Evolutionary conservation across 495 filamentous ascomycete species (phyloP), one percentile per base, ranked within the genome.

Genomic region (Daldinia grandis): DNA sequence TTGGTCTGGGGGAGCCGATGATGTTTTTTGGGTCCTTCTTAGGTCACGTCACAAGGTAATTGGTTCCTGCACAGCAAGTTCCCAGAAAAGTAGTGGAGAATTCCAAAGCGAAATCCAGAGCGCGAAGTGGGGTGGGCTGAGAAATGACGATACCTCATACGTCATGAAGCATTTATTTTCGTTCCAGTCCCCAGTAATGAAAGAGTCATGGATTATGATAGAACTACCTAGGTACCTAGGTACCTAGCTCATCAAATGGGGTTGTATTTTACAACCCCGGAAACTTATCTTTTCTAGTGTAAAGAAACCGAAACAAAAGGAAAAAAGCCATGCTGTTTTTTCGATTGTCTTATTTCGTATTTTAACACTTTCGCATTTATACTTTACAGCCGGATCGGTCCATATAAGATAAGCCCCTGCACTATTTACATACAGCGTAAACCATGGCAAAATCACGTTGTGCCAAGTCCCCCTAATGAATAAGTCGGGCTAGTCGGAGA

Each of bases 61-160:
- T 71, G 68, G 68, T 58, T 56, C 42, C 51, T 71, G 68, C 62
- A 51, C 31, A 14, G 40, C 15, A 49, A 55, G 35, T 64, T 72
- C 38, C 60, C 56, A 72, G 60, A 31, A 58, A 72, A 67, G 57
- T 24, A 51, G 31, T 60, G 58, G 66, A 17, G 37, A 62, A n/a
- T n/a, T 33, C 4, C 3, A 28, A 30, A 53, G 50, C 44, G 33
- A 19, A 67, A 17, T n/a, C 37, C 35, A 53, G 25, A 58, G 54
- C 2, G 58, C n/a, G n/a, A 55, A 33, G 69, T 64, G 69, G 69
- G 64, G 28, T 56, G 12, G 44, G 49, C 60, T 73, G 70, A 66
- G 69, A 65, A 73, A 73, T 73, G 70, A 73, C 70, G 70, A 68
- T 73, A 55, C 24, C 15, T 40, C 61, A 58, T 73, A 73, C 70